Evolutionary conservation across 2,329 filamentous ascomycete genomes (phyloP), one percentile per base, ranked within the genome.

Genomic region (Pestalotiopsis sp.): DNA sequence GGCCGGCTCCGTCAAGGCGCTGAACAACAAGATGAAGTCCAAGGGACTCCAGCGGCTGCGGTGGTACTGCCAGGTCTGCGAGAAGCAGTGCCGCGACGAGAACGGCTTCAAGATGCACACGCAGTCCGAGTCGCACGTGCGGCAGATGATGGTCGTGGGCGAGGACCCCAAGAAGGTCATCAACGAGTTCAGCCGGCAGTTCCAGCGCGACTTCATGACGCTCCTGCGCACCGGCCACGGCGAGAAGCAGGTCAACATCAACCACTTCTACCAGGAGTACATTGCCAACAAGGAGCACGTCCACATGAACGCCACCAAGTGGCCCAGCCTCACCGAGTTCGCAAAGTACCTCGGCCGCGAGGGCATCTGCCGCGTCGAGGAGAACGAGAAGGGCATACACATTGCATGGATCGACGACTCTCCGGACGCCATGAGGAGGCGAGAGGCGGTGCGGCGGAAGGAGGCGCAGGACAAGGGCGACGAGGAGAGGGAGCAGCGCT

Each of bases 241-340:
- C 71, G 94, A 97, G 81, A 99, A 99, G 80, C 88, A 90, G 75
- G 90, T 98, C 1, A 88, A 95, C 41, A 89, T 95, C 65, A 99
- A 99, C 77, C 91, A 93, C 70, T 98, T 98, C 79, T 99, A 99
- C 81, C 94, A 98, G 78, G 91, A 95, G 77, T 96, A 97, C 75
- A 98, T 98, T 73, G 87, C 90, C 17, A 92, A 95, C 73, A 94
- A 95, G 79, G 87, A 94, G 75, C 95, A 98, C 78, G 84, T 96
- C 9, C 96, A 98, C 78, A 94, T 98, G 92, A 98, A 98, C 80
- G 86, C 94, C 7, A 98, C 96, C 0, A 91, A 92, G 75, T 98
- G 94, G 94, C 89, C 91, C 4, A 93, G 89, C 67, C 82, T 99
- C 74, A 95, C 94, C 2, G 94, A 98, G 75, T 97, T 97, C 77